Evolutionary conservation across 169 alveolate species (phyloP).

Genomic region (Perkinsus chesapeaki): DNA sequence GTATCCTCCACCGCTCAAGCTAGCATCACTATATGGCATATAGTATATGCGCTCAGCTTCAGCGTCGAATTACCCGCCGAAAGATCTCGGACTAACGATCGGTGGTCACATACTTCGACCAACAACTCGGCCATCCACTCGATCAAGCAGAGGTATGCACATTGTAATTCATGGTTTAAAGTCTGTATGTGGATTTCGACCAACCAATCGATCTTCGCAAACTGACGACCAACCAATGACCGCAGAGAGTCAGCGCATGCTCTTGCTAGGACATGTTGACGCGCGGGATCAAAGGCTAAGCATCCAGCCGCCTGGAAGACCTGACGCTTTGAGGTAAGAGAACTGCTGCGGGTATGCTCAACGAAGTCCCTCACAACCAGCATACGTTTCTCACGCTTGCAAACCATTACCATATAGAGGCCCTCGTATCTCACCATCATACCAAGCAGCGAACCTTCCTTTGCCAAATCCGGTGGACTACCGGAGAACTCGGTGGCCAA

Average conservation of each 20-base stretch:
- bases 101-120: not conserved
- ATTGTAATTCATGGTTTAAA: not conserved
- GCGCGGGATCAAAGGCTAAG: not conserved
- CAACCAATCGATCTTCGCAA: not conserved
- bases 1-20: not conserved
- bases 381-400: not conserved
- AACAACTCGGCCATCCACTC: not conserved
- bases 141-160: not conserved
- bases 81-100: not conserved
- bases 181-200: not conserved
- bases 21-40: not conserved
- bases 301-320: not conserved
- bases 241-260: not conserved
- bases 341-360: not conserved
- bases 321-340: not conserved
- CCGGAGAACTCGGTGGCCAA: not conserved
- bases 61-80: not conserved
- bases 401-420: not conserved
- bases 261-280: not conserved
- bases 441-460: not conserved
- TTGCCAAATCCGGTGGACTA: not conserved
- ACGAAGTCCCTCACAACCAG: not conserved
- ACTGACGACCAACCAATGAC: not conserved
- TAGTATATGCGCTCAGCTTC: not conserved
- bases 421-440: not conserved